Conservation (phyloP, 2,329 filamentous ascomycete genomes). For the Didymella sp. region DNA sequence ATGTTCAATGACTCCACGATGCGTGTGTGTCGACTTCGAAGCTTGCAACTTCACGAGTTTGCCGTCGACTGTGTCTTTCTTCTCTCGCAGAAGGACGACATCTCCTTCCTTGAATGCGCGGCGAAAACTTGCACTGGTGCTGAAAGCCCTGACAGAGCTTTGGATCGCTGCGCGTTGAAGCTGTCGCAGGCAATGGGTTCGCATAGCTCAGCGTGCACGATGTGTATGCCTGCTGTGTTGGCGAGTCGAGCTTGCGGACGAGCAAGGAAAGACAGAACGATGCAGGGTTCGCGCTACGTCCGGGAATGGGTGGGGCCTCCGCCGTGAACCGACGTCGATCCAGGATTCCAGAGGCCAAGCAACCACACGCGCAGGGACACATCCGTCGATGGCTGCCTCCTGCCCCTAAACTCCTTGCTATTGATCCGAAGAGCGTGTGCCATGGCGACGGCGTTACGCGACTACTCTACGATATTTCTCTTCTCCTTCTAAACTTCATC, state of each 20-base stretch:
- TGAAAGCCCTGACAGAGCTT: conserved; percentile 25
- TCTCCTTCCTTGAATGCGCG: conserved; percentile 49
- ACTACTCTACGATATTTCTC: conserved; percentile 2
- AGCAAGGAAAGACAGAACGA: conserved; percentile 8
- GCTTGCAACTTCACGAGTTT: conserved; percentile 51
- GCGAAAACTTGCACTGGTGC: conserved; percentile 25
- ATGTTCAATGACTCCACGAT: conserved; percentile 59
- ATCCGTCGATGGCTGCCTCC: conserved; percentile 18
- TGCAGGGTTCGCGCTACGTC: conserved; percentile 19
- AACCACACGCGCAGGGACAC: conserved; percentile 21
- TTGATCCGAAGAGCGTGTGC: conserved; percentile 6
- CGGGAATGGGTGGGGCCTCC: conserved; percentile 13
- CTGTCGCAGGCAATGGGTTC: conserved; percentile 15
- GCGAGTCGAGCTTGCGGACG: conserved; percentile 8
- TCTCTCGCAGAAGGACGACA: conserved; percentile 53
- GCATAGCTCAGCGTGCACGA: conserved; percentile 29
- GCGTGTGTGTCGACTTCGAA: conserved; percentile 46
- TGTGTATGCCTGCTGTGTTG: not conserved
- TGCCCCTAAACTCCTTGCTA: not conserved
- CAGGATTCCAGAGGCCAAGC: conserved; percentile 31
- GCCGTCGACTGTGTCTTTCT: conserved; percentile 46
- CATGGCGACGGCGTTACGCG: conserved; percentile 24
- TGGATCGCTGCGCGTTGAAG: conserved; percentile 11
- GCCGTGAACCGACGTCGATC: conserved; percentile 25
- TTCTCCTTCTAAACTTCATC: conserved; percentile 22